These are phyloP conservation scores for Phialemoniopsis sp. DNA, from an alignment of 2,329 filamentous ascomycete species.

Conservation along the genomic window DNA sequence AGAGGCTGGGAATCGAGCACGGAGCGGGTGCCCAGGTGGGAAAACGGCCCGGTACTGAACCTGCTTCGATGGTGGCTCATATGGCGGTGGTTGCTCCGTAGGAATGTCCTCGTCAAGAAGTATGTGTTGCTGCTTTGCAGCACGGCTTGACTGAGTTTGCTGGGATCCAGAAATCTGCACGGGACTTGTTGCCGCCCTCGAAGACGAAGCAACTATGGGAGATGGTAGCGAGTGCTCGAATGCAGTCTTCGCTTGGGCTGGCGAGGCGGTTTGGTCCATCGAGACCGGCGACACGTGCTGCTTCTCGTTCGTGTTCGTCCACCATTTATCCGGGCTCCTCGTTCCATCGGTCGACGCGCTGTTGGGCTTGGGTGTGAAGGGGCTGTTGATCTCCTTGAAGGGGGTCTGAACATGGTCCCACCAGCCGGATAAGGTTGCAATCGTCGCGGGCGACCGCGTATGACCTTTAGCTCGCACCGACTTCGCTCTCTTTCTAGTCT, in stretches of 20 bases:
- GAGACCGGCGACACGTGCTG: slow-evolving; percentile 4
- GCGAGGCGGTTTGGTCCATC: slow-evolving; percentile 7
- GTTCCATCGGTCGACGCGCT: slow-evolving; percentile 16
- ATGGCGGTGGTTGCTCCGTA: slow-evolving; percentile 48
- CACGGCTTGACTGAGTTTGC: not conserved
- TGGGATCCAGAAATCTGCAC: slow-evolving; percentile 5
- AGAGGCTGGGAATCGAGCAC: slow-evolving; percentile 47
- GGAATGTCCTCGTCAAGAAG: slow-evolving; percentile 10
- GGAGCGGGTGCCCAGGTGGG: slow-evolving; percentile 46
- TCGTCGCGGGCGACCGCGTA: slow-evolving; percentile 36
- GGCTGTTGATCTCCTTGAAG: slow-evolving; percentile 45
- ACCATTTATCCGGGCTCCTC: slow-evolving; percentile 29
- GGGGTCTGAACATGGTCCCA: slow-evolving; percentile 75
- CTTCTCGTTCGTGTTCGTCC: slow-evolving; percentile 24
- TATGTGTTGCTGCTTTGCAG: too few species aligned
- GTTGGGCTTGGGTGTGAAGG: slow-evolving; percentile 31
- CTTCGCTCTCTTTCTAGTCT: slow-evolving; percentile 24
- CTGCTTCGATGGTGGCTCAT: slow-evolving; percentile 42
- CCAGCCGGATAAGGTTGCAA: slow-evolving; percentile 64
- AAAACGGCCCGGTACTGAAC: slow-evolving; percentile 54
- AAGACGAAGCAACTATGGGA: slow-evolving; percentile 18
- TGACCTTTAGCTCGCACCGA: slow-evolving; percentile 31
- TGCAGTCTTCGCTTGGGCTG: too few species aligned
- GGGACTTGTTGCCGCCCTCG: slow-evolving; percentile 14
- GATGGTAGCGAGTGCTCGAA: too few species aligned